Base-by-base conservation (phyloP, 331 rosid species). In the Acacia concinna region DNA sequence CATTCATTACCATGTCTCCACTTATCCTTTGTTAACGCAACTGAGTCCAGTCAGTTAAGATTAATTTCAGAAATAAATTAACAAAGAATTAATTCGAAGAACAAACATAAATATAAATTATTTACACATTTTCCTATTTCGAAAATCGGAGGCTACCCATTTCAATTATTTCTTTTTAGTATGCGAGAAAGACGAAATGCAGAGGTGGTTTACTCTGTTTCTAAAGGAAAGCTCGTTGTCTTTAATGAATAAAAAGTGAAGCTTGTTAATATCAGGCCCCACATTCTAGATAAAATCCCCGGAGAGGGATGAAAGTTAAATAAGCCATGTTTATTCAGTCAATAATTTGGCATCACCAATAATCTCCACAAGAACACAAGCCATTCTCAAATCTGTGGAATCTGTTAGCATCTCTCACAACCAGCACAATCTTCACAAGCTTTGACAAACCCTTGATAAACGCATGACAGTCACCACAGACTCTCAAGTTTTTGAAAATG, bases 301-400 rank as follows among this genome's bases (percentile, higher is more conserved):
- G 18, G 37, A 28, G 66, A 12, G 66, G 18, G 14, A 25, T 59
- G 17, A 1, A 27, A 59, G 66, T 11, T 11, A 8, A 28, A 59
- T 0, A 28, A 11, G 35, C 8, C 15, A 18, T 51, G 27, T 52
- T 21, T n/a, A n/a, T 4, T 11, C 28, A 52, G 60, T 52, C 30
- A 52, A 21, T 8, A 21, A 21, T 37, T 32, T 7, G 56, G 68
- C 67, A 52, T 83, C 78, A 89, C 93, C 92, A 89, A 75, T 89
- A 91, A 78, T 89, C 93, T 17, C 87, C 84, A 84, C 92, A 91
- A 8, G 92, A 85, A 72, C 97, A 91, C 37, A 49, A 32, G 8
- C 87, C 90, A 17, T 73, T 81, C 79, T 89, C 89, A 75, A 89
- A 89, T 77, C 78, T 89, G 74, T 86, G 91, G 81, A 89, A 86